Base-by-base conservation (phyloP, 176 grass and related monocot species). In the Carex parvula region DNA sequence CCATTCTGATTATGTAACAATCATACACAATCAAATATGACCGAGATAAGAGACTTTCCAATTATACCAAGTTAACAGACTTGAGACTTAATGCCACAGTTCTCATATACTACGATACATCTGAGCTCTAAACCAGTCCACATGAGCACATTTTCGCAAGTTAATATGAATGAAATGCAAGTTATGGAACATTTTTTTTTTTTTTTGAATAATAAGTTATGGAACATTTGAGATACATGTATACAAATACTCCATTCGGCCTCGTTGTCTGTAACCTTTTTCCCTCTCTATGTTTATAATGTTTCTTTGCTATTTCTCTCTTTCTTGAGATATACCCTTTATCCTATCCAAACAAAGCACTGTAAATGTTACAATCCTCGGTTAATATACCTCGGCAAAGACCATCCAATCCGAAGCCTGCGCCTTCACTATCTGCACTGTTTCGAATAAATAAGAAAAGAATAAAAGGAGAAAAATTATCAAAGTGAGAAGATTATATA, bases 401-500 rank as follows among this genome's bases (percentile, higher is more conserved):
- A 77, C 62, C 87, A 69, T 88, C 90, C 85, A 88, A 85, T 79
- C 88, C 88, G 39, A 26, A 22, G 21, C 56, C n/a, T n/a, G n/a
- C n/a, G n/a, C n/a, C 77, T 84, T 88, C 70, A 56, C 18, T 65
- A 85, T 87, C 81, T 83, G 81, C 86, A 81, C 95, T 94, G 92
- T 89, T 92, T 69, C 73, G 84, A 90, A 94, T 87, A 89, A 83
- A 91, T 46, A 94, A 84, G 85, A 91, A 93, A 86, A 33, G 88
- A 89, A 87, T 89, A 83, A 93, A 80, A 81, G 42, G 66, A 70
- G 50, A 84, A 48, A 55, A 85, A 91, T 60, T 85, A 79, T 52
- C 53, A 42, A 76, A 74, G 57, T 85, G 76, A 79, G 65, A 79
- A 81, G 54, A 26, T 54, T 75, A n/a, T 39, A 48, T 62, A 70